Base-by-base conservation (phyloP, 305 asterid species). In the Fraxinus albicans region DNA sequence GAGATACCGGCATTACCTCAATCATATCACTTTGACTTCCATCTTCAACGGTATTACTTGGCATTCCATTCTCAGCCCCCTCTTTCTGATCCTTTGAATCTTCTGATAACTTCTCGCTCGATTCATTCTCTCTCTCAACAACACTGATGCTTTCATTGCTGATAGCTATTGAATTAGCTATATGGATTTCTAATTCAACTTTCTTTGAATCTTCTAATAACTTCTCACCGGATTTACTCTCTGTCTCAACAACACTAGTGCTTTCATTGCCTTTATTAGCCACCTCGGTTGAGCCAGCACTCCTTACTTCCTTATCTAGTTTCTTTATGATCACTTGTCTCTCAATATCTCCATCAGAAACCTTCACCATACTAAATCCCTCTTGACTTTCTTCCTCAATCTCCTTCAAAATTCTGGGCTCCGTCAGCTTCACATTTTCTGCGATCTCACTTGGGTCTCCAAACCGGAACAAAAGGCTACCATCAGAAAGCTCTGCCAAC, bases 401-500 rank as follows among this genome's bases (percentile, higher is more conserved):
- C 33, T 84, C 91, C 78, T 34, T 12, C 65, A 58, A 84, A 33
- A 40, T 55, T 35, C 76, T 40, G 72, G 95, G 13, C 69, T 91
- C 89, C 89, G 86, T 89, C 76, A 55, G 25, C 77, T 79, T 84
- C 35, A 78, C 89, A 83, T 86, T 87, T 84, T 89, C 84, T 6
- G 77, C 85, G 77, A 87, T 79, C 83, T 92, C 91, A 50, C 84
- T 85, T 2, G 92, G 93, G 73, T 94, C 92, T 86, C 96, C 97
- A 85, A 96, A 96, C 86, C 93, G 90, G 88, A 93, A 96, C 87
- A 91, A 50, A 17, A 93, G 1, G 86, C 95, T 94, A 13, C 98
- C 98, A 87, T 96, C 99, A 34, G 91, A 80, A 87, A 88, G 90
- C 88, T 93, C 99, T 95, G 91, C 90, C 93, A 87, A 75, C 36